Evolutionary conservation across 805 yeast genomes (phyloP), one percentile per base, ranked within the genome.

Genomic region (Ogataea wickerhamii): DNA sequence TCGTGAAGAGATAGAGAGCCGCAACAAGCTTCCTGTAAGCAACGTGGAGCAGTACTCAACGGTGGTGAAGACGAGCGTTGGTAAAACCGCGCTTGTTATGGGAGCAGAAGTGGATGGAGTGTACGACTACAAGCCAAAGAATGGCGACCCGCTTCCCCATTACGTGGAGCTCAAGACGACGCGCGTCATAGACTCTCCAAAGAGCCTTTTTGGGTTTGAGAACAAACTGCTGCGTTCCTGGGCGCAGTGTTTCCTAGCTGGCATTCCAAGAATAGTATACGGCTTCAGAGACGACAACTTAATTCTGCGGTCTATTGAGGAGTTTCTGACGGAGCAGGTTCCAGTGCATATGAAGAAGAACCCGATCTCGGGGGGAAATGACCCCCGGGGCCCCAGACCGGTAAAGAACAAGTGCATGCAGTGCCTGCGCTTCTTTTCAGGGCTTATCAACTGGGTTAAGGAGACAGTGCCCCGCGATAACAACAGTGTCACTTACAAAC

Each of bases 21-120:
- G 98, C 44, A 59, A 66, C 38, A 77, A 75, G 48, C 68, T 70
- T 38, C 62, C 68, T 1, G 88, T 85, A 6, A 79, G 74, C 53
- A 83, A 79, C 54, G 78, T 78, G 33, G 87, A 81, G 51, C 95
- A 91, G 61, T 88, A 78, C 55, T 68, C 82, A 32, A 73, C 87
- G 0, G 82, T 91, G n/a, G 89, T 89, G 5, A 73, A 75, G 49
- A 82, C 96, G 0, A 94, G 95, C 2, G 78, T 91, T 12, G 96
- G 96, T 6, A 73, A 71, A 32, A 72, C 78, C 14, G 76, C 74
- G 45, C 61, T 87, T 30, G 58, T 86, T 5, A 60, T 88, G 31
- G 95, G 88, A 1, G 96, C 96, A 2, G 98, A 93, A 63, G 86
- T 91, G 16, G 98, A 91, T 61, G 83, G 96, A 58, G 82, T 83